These are phyloP conservation scores for Scedosporium apiospermum DNA, from an alignment of 2,329 filamentous ascomycete species.

Conservation along the genomic window DNA sequence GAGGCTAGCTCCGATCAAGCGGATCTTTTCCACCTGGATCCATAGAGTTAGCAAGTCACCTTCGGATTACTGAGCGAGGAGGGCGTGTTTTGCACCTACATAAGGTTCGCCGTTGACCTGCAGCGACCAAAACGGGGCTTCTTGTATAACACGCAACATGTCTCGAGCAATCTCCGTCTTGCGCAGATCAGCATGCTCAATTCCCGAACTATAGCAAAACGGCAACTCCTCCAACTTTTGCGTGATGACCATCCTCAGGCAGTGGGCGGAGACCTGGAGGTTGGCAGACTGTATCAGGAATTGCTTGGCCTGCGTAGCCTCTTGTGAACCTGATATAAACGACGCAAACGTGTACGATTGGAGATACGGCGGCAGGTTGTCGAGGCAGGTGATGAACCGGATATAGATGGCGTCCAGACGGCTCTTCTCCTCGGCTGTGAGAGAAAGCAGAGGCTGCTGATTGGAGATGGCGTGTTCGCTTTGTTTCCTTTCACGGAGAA, in stretches of 20 bases:
- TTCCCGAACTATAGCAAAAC: constrained; percentile 18
- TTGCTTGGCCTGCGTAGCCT: constrained; percentile 18
- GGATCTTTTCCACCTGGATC: constrained; percentile 28
- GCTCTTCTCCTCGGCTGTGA: constrained; percentile 18
- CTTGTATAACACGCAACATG: constrained; percentile 28
- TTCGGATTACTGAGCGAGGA: not conserved
- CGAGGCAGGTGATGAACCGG: constrained; percentile 29
- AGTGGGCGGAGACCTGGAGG: constrained; percentile 28
- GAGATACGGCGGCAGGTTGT: constrained; percentile 26
- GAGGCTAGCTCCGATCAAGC: constrained; percentile 26
- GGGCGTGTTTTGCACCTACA: constrained; percentile 15
- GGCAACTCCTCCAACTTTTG: constrained; percentile 24
- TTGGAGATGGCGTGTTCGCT: not conserved
- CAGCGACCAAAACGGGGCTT: constrained; percentile 30
- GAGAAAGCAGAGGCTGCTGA: constrained; percentile 4
- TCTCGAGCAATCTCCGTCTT: constrained; percentile 34
- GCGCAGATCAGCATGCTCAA: constrained; percentile 21
- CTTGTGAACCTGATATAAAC: constrained; percentile 6
- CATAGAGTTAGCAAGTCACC: not conserved
- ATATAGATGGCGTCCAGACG: constrained; percentile 26
- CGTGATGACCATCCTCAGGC: constrained; percentile 29
- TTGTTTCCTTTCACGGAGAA: constrained; percentile 18
- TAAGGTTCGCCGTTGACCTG: constrained; percentile 30
- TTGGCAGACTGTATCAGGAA: constrained; percentile 30
- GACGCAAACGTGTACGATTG: constrained; percentile 18